Evolutionary conservation across 805 yeast genomes (phyloP).

Genomic region (Candida vartiovaarae): DNA sequence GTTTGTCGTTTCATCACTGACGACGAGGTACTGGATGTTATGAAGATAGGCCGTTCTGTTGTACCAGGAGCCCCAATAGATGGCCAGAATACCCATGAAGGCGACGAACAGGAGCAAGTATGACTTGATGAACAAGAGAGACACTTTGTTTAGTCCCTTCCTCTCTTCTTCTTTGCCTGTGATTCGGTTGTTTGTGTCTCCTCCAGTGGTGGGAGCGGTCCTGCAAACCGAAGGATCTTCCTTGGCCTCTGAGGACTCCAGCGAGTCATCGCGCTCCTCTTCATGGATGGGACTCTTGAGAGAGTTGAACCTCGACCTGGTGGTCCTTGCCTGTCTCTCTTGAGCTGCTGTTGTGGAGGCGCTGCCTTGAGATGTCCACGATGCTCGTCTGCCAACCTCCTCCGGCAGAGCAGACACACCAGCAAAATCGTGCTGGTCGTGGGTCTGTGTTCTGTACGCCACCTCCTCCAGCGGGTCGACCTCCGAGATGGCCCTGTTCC

Average conservation of each 20-base stretch:
- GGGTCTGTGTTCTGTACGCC: slow-evolving; percentile 6
- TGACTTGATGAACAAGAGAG: slow-evolving; percentile 9
- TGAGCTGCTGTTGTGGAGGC: not conserved
- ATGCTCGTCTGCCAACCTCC: slow-evolving; percentile 5
- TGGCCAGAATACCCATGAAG: slow-evolving; percentile 22
- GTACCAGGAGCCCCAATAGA: slow-evolving; percentile 25
- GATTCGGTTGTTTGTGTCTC: slow-evolving; percentile 7
- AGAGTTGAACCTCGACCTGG: too few species aligned
- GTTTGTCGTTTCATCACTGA: slow-evolving; percentile 13
- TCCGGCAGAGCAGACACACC: slow-evolving; percentile 7
- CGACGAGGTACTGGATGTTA: slow-evolving; percentile 16
- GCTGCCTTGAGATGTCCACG: not conserved
- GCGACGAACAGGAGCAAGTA: slow-evolving; percentile 18
- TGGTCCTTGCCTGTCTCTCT: not conserved
- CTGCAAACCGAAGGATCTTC: too few species aligned
- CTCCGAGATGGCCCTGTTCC: not conserved
- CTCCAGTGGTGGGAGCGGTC: not conserved
- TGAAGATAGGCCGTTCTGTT: slow-evolving; percentile 11
- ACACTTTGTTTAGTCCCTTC: slow-evolving; percentile 8
- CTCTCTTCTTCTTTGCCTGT: slow-evolving; percentile 9
- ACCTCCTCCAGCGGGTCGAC: slow-evolving; percentile 11
- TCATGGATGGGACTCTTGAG: too few species aligned
- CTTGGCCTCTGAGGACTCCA: too few species aligned
- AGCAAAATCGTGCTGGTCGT: slow-evolving; percentile 8
- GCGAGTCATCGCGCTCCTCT: too few species aligned